Base-by-base conservation (phyloP, 2,329 filamentous ascomycete species). In the Beauveria medogensis region DNA sequence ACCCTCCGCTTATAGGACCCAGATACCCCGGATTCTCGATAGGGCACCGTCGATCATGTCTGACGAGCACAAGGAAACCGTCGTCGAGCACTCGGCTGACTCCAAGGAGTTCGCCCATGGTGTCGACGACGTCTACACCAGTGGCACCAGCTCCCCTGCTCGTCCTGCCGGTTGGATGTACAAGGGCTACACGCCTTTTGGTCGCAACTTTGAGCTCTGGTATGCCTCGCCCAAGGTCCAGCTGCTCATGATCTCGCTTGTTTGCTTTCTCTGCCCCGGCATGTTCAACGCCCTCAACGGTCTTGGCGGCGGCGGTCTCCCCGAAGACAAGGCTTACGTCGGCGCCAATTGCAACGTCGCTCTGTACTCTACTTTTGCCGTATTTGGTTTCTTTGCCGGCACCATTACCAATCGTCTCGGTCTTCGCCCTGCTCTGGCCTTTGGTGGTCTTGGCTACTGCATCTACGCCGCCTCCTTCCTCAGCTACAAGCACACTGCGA, bases 341-440 rank as follows among this genome's bases (percentile, higher is more conserved):
- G 43, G 58, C 22, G 41, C 52, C 40, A 62, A 63, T 67, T 84
- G 88, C 68, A 88, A 84, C 71, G 86, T 84, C 5, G 86, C 86
- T 18, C 72, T 90, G 48, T 90, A 91, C 76, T 85, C 84, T 64
- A 88, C 86, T 41, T 91, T 91, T 70, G 83, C 84, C 50, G 77
- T 85, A 55, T 79, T 86, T 44, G 88, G 84, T 64, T 83, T 91
- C 74, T 82, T 89, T 69, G 88, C 89, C 66, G 88, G 88, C 60
- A 92, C 88, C 57, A 82, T 92, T 69, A 87, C 88, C 75, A 94
- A 94, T 77, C 83, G 82, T 65, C 78, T 92, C 59, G 90, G 90
- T 60, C 82, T 92, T 64, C 84, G 83, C 68, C 70, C 81, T 50
- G 88, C 89, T 18, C 77, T 93, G 55, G 80, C 84, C 5, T 80